Evolutionary conservation across 2,329 filamentous ascomycete genomes (phyloP), one percentile per base, ranked within the genome.

Genomic region (Calycina marina): DNA sequence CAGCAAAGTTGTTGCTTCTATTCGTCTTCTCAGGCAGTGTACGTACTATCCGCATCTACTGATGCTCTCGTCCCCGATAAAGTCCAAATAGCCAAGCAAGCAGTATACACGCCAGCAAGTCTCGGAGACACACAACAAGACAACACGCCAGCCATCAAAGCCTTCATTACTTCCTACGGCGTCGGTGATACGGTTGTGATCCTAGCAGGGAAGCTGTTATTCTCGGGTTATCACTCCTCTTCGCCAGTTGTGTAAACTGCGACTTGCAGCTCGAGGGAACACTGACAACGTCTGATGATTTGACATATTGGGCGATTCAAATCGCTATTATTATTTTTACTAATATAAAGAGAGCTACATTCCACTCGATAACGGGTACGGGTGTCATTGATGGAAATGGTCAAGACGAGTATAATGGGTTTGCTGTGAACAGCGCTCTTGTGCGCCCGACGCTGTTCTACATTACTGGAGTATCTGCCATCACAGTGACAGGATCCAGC

Each of bases 371-470:
- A 2, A 58, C 52, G 0, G 58, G 55, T 4, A 45, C 40, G 1
- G 61, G 62, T 11, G 40, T 60, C 1, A 60, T 65, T 26, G 61
- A 65, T 40, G 62, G 60, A 2, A 63, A 60, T 40, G 61, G 61
- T 1, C 61, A 64, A 43, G 48, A 53, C 18, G 52, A 58, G 27
- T 54, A 36, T 55, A 59, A 64, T 25, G 40, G 43, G 4, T 62
- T 61, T 26, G 60, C 56, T 0, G 34, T 35, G 3, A 47, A 62
- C 35, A 53, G 41, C 16, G 51, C 41, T 17, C 61, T 58, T 32
- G 43, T 41, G 9, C 53, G 59, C 2, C 60, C 61, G 12, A 62
- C 56, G 1, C 44, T 63, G 0, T 45, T 60, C 4, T 56, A 57
- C 35, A 57, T 64, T 33, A 54, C 46, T 3, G 55, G 56, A 6